These are phyloP conservation scores for Mallotus repandus DNA, from an alignment of 441 rosid genomes.

Conservation along the genomic window DNA sequence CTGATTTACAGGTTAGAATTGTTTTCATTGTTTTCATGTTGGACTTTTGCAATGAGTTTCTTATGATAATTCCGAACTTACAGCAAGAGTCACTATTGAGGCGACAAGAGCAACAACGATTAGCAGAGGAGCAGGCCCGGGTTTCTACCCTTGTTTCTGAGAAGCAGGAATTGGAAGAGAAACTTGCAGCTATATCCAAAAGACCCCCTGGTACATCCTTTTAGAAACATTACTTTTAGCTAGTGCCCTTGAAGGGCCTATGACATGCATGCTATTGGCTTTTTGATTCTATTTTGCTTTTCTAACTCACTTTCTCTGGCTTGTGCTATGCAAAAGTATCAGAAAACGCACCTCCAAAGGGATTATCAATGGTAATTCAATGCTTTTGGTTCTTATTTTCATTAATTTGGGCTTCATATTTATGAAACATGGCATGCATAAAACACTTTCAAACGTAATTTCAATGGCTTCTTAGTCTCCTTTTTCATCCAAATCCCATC, in stretches of 20 bases:
- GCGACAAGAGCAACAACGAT: conserved; percentile 59
- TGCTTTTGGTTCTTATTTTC: conserved; percentile 13
- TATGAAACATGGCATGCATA: neutral
- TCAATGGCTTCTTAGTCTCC: neutral
- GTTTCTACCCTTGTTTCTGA: conserved; percentile 62
- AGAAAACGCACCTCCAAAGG: conserved; percentile 40
- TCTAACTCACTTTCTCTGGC: conserved; percentile 14
- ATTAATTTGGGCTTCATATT: neutral
- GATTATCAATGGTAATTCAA: conserved; percentile 62
- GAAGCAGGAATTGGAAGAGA: conserved; percentile 77
- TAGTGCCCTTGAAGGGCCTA: neutral
- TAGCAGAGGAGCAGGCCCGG: conserved; percentile 64
- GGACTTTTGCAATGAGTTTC: conserved; percentile 25
- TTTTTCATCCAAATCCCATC: neutral
- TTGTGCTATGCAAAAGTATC: conserved; percentile 52
- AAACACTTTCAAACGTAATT: neutral
- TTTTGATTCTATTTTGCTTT: neutral
- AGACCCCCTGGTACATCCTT: conserved; percentile 47
- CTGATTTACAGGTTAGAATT: conserved; percentile 67
- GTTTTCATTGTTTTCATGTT: conserved; percentile 10
- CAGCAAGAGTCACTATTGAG: conserved; percentile 71
- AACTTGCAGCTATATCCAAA: conserved; percentile 46
- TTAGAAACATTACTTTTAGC: neutral
- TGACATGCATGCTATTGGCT: neutral
- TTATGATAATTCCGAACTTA: conserved; percentile 31